phyloP scores from a whole-genome alignment of 2,329 filamentous ascomycete species.

The Arthrobotrys iridis region DNA sequence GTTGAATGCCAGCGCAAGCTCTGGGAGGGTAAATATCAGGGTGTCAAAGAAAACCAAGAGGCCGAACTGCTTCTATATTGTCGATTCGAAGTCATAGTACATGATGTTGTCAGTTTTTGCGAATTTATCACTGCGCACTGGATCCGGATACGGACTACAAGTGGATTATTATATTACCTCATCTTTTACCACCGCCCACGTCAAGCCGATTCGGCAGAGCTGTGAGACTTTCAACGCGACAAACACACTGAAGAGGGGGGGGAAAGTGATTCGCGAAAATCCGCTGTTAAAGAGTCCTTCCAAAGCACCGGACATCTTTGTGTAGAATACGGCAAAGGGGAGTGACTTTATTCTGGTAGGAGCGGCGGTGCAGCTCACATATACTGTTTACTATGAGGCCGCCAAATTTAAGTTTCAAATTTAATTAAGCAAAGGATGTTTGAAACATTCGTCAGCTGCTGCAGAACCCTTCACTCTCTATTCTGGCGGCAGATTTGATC shows the following conservation, averaged over 20 bases:
- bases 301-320: background rate
- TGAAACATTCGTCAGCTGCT: background rate
- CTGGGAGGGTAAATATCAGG: background rate
- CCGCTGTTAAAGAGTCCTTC: background rate
- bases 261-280: background rate
- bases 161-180: constrained; percentile 7
- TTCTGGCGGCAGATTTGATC: too few relatives aligned
- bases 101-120: background rate
- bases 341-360: background rate
- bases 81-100: background rate
- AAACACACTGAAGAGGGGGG: background rate
- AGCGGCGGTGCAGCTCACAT: background rate
- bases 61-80: background rate
- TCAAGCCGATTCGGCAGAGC: background rate
- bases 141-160: too few relatives aligned
- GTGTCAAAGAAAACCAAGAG: background rate
- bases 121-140: too few relatives aligned
- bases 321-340: background rate
- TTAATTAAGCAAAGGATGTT: background rate
- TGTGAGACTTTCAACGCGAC: background rate
- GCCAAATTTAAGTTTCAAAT: background rate
- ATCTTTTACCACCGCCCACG: background rate
- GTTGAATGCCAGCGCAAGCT: background rate
- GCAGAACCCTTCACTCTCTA: background rate
- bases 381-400: background rate